phyloP scores from a whole-genome alignment of 2,329 filamentous ascomycete species.

The Saccharata proteae region DNA sequence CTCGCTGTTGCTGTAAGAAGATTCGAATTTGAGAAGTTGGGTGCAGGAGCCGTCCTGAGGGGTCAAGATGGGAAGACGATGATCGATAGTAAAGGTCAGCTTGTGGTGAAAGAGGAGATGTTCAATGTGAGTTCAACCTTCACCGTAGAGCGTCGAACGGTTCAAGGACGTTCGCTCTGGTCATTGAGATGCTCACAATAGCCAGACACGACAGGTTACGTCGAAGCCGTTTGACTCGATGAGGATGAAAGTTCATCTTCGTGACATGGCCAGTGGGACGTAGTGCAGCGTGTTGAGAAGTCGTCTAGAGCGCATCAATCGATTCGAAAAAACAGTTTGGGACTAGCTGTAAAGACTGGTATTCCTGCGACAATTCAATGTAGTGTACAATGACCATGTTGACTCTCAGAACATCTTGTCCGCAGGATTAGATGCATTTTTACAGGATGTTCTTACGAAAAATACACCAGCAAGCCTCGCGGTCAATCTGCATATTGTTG shows the following conservation, averaged over 20 bases:
- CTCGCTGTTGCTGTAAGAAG: conserved; percentile 14
- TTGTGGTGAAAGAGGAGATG: conserved; percentile 18
- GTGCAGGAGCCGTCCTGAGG: conserved; percentile 17
- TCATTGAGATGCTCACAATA: conserved; percentile 1
- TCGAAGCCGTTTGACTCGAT: conserved; percentile 22
- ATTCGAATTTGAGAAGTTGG: conserved; percentile 23
- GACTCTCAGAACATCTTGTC: too few relatives aligned
- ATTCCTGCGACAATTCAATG: too few relatives aligned
- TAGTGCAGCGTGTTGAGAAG: too few relatives aligned
- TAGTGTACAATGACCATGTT: too few relatives aligned
- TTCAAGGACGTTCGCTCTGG: conserved; percentile 7
- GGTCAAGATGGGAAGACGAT: conserved; percentile 16
- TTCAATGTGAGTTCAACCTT: conserved; percentile 18
- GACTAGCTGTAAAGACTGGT: too few relatives aligned
- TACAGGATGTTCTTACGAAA: too few relatives aligned
- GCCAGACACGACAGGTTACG: conserved; percentile 19
- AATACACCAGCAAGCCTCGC: too few relatives aligned
- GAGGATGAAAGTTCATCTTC: conserved; percentile 17
- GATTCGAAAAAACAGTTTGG: too few relatives aligned
- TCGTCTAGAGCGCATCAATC: too few relatives aligned
- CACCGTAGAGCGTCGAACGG: background rate
- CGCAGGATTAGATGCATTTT: too few relatives aligned
- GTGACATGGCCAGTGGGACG: too few relatives aligned
- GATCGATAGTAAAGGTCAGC: conserved; percentile 18
- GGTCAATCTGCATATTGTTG: too few relatives aligned